Base-by-base conservation (phyloP, 768 basidiomycete genomes). In the Podaxis sp. region DNA sequence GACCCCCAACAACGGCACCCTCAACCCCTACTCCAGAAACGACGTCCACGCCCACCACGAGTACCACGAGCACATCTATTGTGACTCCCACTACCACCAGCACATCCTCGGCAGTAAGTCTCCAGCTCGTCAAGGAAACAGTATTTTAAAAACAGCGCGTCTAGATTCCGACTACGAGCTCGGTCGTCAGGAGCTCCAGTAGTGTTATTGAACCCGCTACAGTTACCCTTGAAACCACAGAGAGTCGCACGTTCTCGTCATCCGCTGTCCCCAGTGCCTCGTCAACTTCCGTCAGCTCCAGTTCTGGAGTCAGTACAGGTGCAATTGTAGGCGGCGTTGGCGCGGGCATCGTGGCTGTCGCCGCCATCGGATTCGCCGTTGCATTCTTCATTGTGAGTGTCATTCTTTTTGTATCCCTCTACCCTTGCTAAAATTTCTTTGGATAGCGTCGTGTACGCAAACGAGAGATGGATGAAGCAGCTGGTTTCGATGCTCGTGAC, bases 401-500 rank as follows among this genome's bases (percentile, higher is more conserved):
- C 55, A 52, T 52, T 15, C 1, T 52, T 22, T 6, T 57, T 49
- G 42, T 28, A 60, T 56, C 57, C 60, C 63, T 39, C 38, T 22
- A 15, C 56, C 48, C 28, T 22, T 58, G 13, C 57, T 51, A 52
- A 19, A 28, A 65, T 57, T 49, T 57, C 22, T 28, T 59, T 54
- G 52, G 64, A 26, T 64, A 85, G 79, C 80, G 81, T 57, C 82
- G 80, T 42, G 76, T 74, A 39, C 75, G 78, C 53, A 75, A 77
- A 66, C 77, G 74, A 19, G 72, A 77, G n/a, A 76, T 76, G 28
- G 52, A 55, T 0, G 79, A 81, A 28, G 59, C 57, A 13, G 69
- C 73, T 52, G 73, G 69, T 19, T 92, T 89, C 72, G 80, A 84
- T 64, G 73, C 86, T 1, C 72, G 75, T 49, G 81, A 81, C 9